phyloP scores from a whole-genome alignment of 73 alveolate species.

The Stentor roeselii region DNA sequence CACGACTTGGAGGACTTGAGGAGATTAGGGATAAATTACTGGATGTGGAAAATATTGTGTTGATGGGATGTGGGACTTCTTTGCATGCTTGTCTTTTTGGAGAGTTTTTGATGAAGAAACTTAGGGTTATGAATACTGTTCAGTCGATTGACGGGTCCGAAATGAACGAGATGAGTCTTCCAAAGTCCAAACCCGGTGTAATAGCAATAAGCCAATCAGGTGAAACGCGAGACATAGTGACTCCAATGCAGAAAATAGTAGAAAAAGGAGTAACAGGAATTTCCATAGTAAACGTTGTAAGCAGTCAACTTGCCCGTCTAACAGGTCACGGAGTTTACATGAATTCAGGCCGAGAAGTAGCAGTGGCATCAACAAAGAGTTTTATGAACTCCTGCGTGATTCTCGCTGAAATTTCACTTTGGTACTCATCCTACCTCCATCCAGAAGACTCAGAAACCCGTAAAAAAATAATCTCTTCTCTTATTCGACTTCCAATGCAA shows the following conservation, averaged over 20 bases:
- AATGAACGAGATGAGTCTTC: slow-evolving; percentile 42
- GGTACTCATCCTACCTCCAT: no score
- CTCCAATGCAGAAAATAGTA: slow-evolving; percentile 41
- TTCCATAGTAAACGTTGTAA: no score
- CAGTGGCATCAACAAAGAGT: no score
- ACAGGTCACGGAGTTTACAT: no score
- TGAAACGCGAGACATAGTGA: slow-evolving; percentile 78
- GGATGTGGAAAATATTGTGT: slow-evolving; percentile 32
- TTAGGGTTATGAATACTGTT: slow-evolving; percentile 49
- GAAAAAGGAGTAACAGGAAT: no score
- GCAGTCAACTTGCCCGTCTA: no score
- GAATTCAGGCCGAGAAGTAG: no score
- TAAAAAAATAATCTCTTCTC: no score
- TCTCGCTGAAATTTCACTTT: slow-evolving; percentile 36
- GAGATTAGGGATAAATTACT: slow-evolving; percentile 25
- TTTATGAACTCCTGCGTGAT: no score
- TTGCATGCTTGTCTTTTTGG: slow-evolving; percentile 60
- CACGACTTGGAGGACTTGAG: slow-evolving; percentile 73
- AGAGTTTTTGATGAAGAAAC: slow-evolving; percentile 44
- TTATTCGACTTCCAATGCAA: no score
- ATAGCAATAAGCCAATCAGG: slow-evolving; percentile 75
- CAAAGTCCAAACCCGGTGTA: slow-evolving; percentile 53
- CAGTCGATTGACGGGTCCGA: slow-evolving; percentile 64
- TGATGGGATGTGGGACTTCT: slow-evolving; percentile 73
- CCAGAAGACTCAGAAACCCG: no score